phyloP scores from a whole-genome alignment of 371 early-diverging fungal species.

The Rhizopus sp. region DNA sequence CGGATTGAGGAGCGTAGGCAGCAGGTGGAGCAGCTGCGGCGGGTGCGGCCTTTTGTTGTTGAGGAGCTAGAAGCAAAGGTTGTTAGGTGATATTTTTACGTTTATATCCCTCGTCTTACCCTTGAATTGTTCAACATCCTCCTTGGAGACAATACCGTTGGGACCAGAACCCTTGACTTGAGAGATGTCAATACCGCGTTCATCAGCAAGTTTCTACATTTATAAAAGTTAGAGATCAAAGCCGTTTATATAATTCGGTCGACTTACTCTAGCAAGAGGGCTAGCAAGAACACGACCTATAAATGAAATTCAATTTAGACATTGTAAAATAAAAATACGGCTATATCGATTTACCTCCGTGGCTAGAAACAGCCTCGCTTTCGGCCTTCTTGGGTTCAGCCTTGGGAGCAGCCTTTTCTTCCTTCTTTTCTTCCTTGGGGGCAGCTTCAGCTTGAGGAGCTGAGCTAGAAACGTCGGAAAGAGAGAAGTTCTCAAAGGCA shows the following conservation, averaged over 20 bases:
- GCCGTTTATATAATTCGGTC: not conserved
- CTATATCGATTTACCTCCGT: slow-evolving; percentile 13
- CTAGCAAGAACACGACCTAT: slow-evolving; percentile 59
- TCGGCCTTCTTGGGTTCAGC: slow-evolving; percentile 11
- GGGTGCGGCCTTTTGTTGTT: slow-evolving; percentile 33
- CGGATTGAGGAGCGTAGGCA: slow-evolving; percentile 55
- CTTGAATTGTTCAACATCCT: slow-evolving; percentile 82
- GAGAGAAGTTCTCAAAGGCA: slow-evolving; percentile 81
- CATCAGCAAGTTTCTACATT: slow-evolving; percentile 78
- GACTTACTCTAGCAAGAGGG: slow-evolving; percentile 76
- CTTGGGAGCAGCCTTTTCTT: slow-evolving; percentile 34
- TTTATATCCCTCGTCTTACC: slow-evolving; percentile 24
- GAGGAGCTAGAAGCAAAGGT: slow-evolving; percentile 20
- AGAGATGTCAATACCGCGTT: slow-evolving; percentile 77
- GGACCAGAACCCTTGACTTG: slow-evolving; percentile 90
- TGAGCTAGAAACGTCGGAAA: slow-evolving; percentile 51
- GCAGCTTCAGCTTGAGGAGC: slow-evolving; percentile 44
- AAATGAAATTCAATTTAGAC: not conserved
- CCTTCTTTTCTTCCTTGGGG: slow-evolving; percentile 23
- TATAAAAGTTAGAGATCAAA: not conserved
- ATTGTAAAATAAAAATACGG: not conserved
- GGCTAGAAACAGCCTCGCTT: slow-evolving; percentile 7
- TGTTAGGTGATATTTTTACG: not conserved
- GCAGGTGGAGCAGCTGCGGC: slow-evolving; percentile 43
- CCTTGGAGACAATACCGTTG: slow-evolving; percentile 87